Conservation (phyloP, 2,329 filamentous ascomycete genomes). For the Talaromyces sp. region DNA sequence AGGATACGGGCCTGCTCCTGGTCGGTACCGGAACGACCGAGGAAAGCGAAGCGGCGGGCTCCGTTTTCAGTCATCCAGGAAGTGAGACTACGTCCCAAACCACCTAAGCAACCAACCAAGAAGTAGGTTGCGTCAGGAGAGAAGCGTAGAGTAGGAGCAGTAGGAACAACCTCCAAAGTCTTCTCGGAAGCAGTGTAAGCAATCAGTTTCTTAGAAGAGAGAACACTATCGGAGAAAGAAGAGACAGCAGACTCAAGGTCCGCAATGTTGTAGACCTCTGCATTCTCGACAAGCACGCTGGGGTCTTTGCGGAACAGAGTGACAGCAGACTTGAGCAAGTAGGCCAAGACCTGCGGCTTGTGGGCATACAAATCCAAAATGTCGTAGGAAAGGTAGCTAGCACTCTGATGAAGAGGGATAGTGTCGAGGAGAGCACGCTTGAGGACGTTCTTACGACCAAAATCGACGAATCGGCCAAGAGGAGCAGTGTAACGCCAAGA, state of each 20-base stretch:
- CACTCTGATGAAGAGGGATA: slow-evolving; percentile 11
- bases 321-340: slow-evolving; percentile 6
- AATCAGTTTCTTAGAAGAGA: neutral
- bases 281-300: neutral
- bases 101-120: slow-evolving; percentile 29
- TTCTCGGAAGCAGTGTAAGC: neutral
- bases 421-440: slow-evolving; percentile 5
- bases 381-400: slow-evolving; percentile 7
- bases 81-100: slow-evolving; percentile 26
- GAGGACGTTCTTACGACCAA: slow-evolving; percentile 26
- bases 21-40: slow-evolving; percentile 45
- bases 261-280: neutral
- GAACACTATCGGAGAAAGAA: neutral
- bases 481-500: slow-evolving; percentile 28
- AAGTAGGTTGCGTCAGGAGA: slow-evolving; percentile 23
- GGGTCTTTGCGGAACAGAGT: neutral
- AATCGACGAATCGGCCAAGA: slow-evolving; percentile 30
- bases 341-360: neutral
- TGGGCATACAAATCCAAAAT: neutral
- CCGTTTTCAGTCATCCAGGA: slow-evolving; percentile 50
- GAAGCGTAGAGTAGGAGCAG: slow-evolving; percentile 1
- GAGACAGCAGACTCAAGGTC: slow-evolving; percentile 3
- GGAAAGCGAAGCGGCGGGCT: slow-evolving; percentile 50
- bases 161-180: neutral
- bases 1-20: slow-evolving; percentile 12